A percentile compares a stretch with the other conserved stretches of the same genome.
These are phyloP conservation scores for Lactarius hengduanensis DNA, from an alignment of 768 basidiomycete genomes.

Conservation along the genomic window DNA sequence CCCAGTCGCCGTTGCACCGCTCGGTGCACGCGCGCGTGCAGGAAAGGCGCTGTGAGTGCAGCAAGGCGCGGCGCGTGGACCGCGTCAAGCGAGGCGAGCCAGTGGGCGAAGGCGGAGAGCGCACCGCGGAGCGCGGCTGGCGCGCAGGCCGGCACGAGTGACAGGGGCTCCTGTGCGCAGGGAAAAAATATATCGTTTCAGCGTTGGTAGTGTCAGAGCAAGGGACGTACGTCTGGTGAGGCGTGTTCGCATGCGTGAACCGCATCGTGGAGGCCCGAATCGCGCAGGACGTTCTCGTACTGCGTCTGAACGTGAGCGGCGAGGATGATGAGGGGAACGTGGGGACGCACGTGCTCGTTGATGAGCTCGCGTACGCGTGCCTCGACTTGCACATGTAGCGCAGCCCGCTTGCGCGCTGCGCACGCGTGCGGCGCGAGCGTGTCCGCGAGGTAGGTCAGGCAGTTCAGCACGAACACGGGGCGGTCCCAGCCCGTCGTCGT, in stretches of 20 bases:
- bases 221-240: slow-evolving; percentile 39
- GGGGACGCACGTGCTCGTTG: slow-evolving; percentile 73
- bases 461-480: slow-evolving; percentile 83
- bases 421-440: slow-evolving; percentile 69
- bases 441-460: slow-evolving; percentile 75
- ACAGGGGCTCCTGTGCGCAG: slow-evolving; percentile 61
- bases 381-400: slow-evolving; percentile 61
- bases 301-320: slow-evolving; percentile 30
- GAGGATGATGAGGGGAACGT: slow-evolving; percentile 3
- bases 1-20: slow-evolving; percentile 69
- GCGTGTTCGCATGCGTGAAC: slow-evolving; percentile 45
- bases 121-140: slow-evolving; percentile 60
- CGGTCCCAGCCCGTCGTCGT: slow-evolving; percentile 60
- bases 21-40: slow-evolving; percentile 73
- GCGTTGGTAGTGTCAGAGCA: too few species aligned
- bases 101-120: slow-evolving; percentile 71
- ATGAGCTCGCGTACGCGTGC: slow-evolving; percentile 61
- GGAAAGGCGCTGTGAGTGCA: slow-evolving; percentile 61
- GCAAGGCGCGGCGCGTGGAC: slow-evolving; percentile 78
- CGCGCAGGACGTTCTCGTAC: slow-evolving; percentile 51
- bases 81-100: slow-evolving; percentile 82
- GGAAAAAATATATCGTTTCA: too few species aligned
- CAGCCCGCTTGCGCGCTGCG: slow-evolving; percentile 55
- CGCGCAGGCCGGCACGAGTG: slow-evolving; percentile 65
- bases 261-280: slow-evolving; percentile 53